Evolutionary conservation across 2,329 filamentous ascomycete genomes (phyloP).

Genomic region (Mycosphaerella sp.): DNA sequence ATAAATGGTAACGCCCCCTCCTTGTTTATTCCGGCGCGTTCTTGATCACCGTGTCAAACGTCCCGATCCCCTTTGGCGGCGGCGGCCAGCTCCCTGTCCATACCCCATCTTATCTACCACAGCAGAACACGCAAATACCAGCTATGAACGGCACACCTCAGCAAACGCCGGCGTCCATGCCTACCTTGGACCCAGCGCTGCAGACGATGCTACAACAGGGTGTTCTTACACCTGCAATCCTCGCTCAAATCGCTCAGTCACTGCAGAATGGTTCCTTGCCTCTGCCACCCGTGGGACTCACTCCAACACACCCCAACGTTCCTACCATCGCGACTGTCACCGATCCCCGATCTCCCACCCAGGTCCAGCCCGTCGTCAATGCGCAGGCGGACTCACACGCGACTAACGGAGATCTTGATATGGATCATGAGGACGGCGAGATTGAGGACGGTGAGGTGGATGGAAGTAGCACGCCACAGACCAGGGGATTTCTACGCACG

Average conservation of each 20-base stretch:
- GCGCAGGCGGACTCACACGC: not conserved
- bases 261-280: not conserved
- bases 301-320: not conserved
- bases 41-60: slow-evolving; percentile 23
- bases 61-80: slow-evolving; percentile 18
- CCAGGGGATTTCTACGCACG: slow-evolving; percentile 25
- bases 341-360: not conserved
- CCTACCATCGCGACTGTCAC: not conserved
- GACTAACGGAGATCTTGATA: slow-evolving; percentile 27
- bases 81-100: slow-evolving; percentile 7
- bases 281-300: not conserved
- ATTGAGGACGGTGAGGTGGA: slow-evolving; percentile 62
- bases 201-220: not conserved
- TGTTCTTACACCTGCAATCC: not conserved
- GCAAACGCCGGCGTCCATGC: too few relatives aligned
- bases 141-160: slow-evolving; percentile 12
- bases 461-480: slow-evolving; percentile 3
- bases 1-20: not conserved
- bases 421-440: slow-evolving; percentile 66
- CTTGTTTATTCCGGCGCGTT: not conserved
- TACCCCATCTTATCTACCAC: slow-evolving; percentile 12
- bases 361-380: not conserved
- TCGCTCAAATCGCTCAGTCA: not conserved
- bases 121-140: slow-evolving; percentile 2
- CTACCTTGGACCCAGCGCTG: not conserved